These are phyloP conservation scores for Inga laurina DNA, from an alignment of 306 rosid genomes.

Conservation along the genomic window DNA sequence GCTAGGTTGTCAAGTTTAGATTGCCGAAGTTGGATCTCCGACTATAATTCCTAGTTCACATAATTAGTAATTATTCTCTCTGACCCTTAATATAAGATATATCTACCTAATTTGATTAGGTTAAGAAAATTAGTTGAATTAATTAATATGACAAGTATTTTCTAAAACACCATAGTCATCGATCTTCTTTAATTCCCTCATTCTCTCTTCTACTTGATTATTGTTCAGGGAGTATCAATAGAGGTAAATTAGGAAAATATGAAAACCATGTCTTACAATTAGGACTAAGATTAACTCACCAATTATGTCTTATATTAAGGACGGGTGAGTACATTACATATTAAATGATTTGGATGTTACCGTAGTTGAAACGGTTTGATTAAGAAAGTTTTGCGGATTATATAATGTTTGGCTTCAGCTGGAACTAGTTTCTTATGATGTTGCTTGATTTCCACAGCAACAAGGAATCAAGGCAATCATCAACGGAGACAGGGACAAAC, in stretches of 20 bases:
- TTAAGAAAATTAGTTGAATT: no score
- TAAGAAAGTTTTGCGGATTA: not conserved
- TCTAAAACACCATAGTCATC: no score
- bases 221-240: no score
- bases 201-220: no score
- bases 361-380: not conserved
- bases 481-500: slow-evolving; percentile 50
- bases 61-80: no score
- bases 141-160: no score
- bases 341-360: not conserved
- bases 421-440: not conserved
- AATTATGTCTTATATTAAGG: no score
- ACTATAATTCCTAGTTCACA: not conserved
- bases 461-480: slow-evolving; percentile 65
- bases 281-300: rapidly evolving
- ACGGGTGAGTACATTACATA: not conserved
- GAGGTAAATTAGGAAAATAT: no score
- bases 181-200: no score
- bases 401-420: not conserved
- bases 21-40: not conserved
- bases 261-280: no score
- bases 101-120: no score
- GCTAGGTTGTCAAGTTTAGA: not conserved
- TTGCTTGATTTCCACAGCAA: slow-evolving; percentile 39
- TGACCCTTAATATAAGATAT: no score